Evolutionary conservation across 768 basidiomycete genomes (phyloP).

Genomic region (Melanogaster broomeanus): DNA sequence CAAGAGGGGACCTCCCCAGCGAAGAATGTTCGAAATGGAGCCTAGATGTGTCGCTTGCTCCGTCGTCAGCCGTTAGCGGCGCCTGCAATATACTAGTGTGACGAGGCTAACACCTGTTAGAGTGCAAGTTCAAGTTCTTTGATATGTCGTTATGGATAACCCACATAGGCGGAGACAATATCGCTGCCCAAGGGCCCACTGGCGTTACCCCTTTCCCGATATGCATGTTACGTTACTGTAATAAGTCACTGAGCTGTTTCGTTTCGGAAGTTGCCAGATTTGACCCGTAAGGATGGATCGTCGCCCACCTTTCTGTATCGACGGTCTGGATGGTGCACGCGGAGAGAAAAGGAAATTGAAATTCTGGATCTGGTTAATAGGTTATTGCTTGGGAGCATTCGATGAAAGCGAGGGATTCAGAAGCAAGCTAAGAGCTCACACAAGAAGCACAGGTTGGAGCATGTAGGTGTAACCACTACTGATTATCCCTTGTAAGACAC

Average conservation of each 20-base stretch:
- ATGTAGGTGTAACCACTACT: too few relatives aligned
- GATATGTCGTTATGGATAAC: slow-evolving; percentile 8
- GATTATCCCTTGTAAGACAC: too few relatives aligned
- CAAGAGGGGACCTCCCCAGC: slow-evolving; percentile 9
- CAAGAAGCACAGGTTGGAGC: too few relatives aligned
- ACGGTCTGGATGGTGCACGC: not conserved
- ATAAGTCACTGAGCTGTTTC: slow-evolving; percentile 44
- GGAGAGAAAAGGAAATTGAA: not conserved
- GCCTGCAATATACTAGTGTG: slow-evolving; percentile 39
- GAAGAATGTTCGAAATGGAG: slow-evolving; percentile 25
- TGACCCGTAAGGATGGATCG: not conserved
- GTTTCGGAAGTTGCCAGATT: slow-evolving; percentile 6
- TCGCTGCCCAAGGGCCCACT: slow-evolving; percentile 25
- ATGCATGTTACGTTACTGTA: slow-evolving; percentile 44
- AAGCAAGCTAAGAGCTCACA: not conserved
- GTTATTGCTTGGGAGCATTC: not conserved
- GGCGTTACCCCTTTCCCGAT: slow-evolving; percentile 23
- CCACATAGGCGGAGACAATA: slow-evolving; percentile 16
- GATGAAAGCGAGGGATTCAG: not conserved
- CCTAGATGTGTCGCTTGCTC: slow-evolving; percentile 31
- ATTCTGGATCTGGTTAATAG: not conserved
- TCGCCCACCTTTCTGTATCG: slow-evolving; percentile 8
- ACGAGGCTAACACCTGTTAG: slow-evolving; percentile 24
- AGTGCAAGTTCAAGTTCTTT: not conserved
- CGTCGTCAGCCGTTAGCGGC: slow-evolving; percentile 35